Percentiles rank a stretch among this genome's conserved stretches.
Evolutionary conservation across 805 yeast genomes (phyloP).

Genomic region (Kodamaea lidongshanica): DNA sequence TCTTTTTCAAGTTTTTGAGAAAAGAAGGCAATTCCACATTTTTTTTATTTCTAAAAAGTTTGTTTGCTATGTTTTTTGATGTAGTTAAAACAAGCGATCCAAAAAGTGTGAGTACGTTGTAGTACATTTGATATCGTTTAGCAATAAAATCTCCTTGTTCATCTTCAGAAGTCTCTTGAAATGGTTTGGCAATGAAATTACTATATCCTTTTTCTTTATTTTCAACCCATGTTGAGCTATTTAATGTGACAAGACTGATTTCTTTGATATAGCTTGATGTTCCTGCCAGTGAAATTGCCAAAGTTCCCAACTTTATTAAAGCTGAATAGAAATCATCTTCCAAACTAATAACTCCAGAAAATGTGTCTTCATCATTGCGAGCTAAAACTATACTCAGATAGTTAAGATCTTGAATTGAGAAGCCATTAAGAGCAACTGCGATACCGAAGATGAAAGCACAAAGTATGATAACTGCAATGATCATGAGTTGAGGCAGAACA

Average conservation of each 20-base stretch:
- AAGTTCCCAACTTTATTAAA: constrained; percentile 51
- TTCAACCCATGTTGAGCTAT: constrained; percentile 54
- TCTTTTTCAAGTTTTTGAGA: constrained; percentile 18
- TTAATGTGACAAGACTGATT: constrained; percentile 41
- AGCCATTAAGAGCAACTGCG: constrained; percentile 56
- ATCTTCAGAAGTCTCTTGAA: not conserved
- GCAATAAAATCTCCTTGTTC: not conserved
- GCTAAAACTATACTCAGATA: constrained; percentile 28
- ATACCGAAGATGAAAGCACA: constrained; percentile 50
- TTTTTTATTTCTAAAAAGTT: no score
- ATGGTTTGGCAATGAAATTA: constrained; percentile 6
- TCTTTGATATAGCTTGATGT: constrained; percentile 61
- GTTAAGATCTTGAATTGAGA: constrained; percentile 28
- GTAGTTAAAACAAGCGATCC: no score
- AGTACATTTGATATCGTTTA: no score
- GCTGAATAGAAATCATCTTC: constrained; percentile 65
- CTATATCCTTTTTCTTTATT: constrained; percentile 12
- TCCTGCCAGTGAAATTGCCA: constrained; percentile 64
- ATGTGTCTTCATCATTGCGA: constrained; percentile 16
- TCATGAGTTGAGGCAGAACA: constrained; percentile 60
- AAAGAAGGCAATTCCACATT: constrained; percentile 21
- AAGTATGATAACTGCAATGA: constrained; percentile 42
- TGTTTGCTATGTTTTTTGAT: no score
- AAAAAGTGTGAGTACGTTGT: no score
- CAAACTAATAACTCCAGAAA: constrained; percentile 22